Percentiles rank a stretch among this genome's conserved stretches.
These are phyloP conservation scores for Fusarium foetens DNA, from an alignment of 2,329 filamentous ascomycete genomes.

Conservation along the genomic window DNA sequence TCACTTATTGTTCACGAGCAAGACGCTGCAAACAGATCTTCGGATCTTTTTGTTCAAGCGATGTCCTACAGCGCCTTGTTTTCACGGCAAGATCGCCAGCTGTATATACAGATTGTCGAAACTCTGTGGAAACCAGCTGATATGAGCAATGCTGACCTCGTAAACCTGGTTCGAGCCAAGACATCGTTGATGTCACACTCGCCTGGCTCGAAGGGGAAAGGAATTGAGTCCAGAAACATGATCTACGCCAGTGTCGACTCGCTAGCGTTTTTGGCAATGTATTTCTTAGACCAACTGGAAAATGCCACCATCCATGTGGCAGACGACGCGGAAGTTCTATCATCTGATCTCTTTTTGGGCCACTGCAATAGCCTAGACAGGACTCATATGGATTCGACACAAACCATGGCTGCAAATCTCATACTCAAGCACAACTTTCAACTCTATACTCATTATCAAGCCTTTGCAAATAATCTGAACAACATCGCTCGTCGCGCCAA, in stretches of 20 bases:
- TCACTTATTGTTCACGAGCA: slow-evolving; percentile 59
- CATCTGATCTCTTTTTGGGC: slow-evolving; percentile 55
- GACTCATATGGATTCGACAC: slow-evolving; percentile 44
- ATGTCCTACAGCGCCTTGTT: slow-evolving; percentile 57
- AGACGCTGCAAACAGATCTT: slow-evolving; percentile 49
- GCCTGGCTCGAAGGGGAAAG: slow-evolving; percentile 56
- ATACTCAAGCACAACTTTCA: slow-evolving; percentile 53
- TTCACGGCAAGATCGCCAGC: slow-evolving; percentile 48
- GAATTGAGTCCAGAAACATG: slow-evolving; percentile 49
- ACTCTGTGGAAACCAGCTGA: slow-evolving; percentile 60
- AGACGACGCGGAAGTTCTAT: slow-evolving; percentile 47
- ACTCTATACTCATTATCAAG: slow-evolving; percentile 47
- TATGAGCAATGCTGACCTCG: slow-evolving; percentile 46
- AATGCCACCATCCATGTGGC: slow-evolving; percentile 51
- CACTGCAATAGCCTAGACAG: slow-evolving; percentile 50
- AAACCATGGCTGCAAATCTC: slow-evolving; percentile 49
- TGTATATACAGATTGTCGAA: slow-evolving; percentile 57
- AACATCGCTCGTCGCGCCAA: slow-evolving; percentile 51
- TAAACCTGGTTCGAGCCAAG: slow-evolving; percentile 41
- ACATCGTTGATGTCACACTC: slow-evolving; percentile 32
- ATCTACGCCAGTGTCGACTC: slow-evolving; percentile 48
- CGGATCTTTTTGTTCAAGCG: slow-evolving; percentile 59
- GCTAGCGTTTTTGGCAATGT: slow-evolving; percentile 54
- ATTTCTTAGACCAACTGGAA: slow-evolving; percentile 65
- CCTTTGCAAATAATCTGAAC: slow-evolving; percentile 49